A percentile compares a stretch with the other conserved stretches of the same genome.
These are phyloP conservation scores for Luvunga scandens DNA, from an alignment of 345 rosid genomes.

Conservation along the genomic window DNA sequence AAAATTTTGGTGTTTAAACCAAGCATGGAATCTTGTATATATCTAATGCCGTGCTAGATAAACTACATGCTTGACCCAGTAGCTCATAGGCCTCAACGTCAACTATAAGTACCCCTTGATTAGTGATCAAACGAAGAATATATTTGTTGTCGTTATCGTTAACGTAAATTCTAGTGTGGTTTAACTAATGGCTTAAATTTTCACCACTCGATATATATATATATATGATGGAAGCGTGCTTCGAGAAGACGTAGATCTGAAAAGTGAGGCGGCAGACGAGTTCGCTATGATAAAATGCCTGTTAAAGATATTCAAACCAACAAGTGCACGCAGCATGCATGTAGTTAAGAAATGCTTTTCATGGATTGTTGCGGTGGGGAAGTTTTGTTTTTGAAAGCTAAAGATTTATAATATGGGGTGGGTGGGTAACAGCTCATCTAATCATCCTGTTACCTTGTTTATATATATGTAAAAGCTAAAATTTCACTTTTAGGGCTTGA, in stretches of 20 bases:
- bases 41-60: no score
- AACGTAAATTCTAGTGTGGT: neutral
- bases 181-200: neutral
- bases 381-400: neutral
- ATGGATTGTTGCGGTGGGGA: neutral
- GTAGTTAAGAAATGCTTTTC: constrained; percentile 21
- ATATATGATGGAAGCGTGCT: neutral
- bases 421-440: constrained; percentile 5
- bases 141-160: neutral
- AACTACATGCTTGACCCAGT: no score
- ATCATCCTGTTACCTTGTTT: neutral
- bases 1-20: no score
- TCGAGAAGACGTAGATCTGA: constrained; percentile 12
- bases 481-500: neutral
- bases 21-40: no score
- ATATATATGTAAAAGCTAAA: neutral
- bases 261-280: neutral
- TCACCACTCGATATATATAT: neutral
- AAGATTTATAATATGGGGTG: neutral
- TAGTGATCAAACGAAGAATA: neutral
- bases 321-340: neutral
- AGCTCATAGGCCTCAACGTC: no score
- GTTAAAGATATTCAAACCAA: constrained; percentile 10
- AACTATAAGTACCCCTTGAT: no score
- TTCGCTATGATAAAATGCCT: neutral